Evolutionary conservation across 2,329 filamentous ascomycete genomes (phyloP).

Genomic region (Trichoderma asperellum): DNA sequence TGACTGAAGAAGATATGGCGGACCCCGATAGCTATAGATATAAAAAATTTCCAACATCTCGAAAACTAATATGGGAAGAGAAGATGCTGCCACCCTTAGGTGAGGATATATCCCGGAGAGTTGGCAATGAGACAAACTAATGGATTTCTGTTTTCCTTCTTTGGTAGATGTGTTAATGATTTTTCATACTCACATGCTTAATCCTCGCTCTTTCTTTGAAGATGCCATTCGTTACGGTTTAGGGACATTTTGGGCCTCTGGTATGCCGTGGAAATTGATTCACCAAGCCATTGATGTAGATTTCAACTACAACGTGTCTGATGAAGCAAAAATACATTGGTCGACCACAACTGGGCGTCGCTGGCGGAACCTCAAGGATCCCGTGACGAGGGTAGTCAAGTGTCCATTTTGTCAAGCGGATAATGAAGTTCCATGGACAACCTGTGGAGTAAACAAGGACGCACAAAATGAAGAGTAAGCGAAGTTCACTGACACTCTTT

Average conservation of each 20-base stretch:
- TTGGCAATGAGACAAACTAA: not conserved
- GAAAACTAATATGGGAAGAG: conserved; percentile 41
- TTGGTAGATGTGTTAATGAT: conserved; percentile 72
- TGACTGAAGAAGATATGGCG: conserved; percentile 46
- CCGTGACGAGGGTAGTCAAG: conserved; percentile 49
- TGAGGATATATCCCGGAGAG: conserved; percentile 35
- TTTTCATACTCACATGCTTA: conserved; percentile 79
- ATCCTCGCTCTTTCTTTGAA: conserved; percentile 73
- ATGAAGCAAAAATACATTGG: conserved; percentile 53
- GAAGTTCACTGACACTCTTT: not conserved
- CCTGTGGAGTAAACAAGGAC: conserved; percentile 44
- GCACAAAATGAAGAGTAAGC: conserved; percentile 9
- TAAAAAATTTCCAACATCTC: conserved; percentile 38
- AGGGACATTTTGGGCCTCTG: conserved; percentile 61
- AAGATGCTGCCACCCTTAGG: conserved; percentile 62
- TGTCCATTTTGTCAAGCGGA: conserved; percentile 58
- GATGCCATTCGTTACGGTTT: conserved; percentile 66
- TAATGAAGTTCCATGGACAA: conserved; percentile 63
- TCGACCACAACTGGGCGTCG: conserved; percentile 49
- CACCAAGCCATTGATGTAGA: conserved; percentile 60
- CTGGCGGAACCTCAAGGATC: conserved; percentile 65
- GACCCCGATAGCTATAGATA: conserved; percentile 36
- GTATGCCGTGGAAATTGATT: conserved; percentile 68
- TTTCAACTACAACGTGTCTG: conserved; percentile 59
- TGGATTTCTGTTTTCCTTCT: not conserved